Evolutionary conservation across 208 protist genomes (phyloP).

Genomic region (Naegleria lovaniensis): DNA sequence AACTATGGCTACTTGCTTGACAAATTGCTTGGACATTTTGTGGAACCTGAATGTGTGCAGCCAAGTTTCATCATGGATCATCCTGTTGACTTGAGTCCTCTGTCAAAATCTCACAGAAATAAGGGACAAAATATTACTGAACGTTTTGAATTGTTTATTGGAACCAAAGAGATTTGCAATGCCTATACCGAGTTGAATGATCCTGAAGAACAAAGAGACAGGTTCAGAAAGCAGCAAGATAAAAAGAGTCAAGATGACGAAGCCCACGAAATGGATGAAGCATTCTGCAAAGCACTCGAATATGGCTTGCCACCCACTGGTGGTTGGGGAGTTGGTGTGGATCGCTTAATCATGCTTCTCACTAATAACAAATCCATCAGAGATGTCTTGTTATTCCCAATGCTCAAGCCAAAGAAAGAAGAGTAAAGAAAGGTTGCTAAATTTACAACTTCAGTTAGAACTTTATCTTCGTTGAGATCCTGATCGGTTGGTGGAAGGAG

Average conservation of each 20-base stretch:
- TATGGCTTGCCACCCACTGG: constrained; percentile 84
- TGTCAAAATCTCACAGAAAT: constrained; percentile 80
- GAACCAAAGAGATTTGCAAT: constrained; percentile 85
- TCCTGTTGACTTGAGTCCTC: constrained; percentile 53
- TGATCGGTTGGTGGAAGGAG: not conserved
- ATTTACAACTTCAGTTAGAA: too few species aligned
- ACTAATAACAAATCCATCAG: constrained; percentile 69
- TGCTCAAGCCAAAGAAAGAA: constrained; percentile 49
- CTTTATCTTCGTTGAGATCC: too few species aligned
- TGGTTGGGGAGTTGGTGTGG: constrained; percentile 90
- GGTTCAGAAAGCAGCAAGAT: constrained; percentile 81
- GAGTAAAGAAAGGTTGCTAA: too few species aligned
- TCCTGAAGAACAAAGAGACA: constrained; percentile 82
- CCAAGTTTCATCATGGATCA: constrained; percentile 91
- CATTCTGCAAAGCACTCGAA: constrained; percentile 83
- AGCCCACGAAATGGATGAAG: constrained; percentile 78
- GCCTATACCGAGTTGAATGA: constrained; percentile 94
- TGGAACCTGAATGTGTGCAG: constrained; percentile 73
- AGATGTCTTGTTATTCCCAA: constrained; percentile 73
- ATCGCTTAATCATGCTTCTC: constrained; percentile 84
- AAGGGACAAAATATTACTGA: constrained; percentile 41
- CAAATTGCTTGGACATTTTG: constrained; percentile 78
- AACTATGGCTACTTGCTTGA: constrained; percentile 56
- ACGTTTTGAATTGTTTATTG: constrained; percentile 92
- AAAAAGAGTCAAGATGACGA: constrained; percentile 82